Evolutionary conservation across 768 basidiomycete species (phyloP).

Genomic region (Vishniacozyma victoriae): DNA sequence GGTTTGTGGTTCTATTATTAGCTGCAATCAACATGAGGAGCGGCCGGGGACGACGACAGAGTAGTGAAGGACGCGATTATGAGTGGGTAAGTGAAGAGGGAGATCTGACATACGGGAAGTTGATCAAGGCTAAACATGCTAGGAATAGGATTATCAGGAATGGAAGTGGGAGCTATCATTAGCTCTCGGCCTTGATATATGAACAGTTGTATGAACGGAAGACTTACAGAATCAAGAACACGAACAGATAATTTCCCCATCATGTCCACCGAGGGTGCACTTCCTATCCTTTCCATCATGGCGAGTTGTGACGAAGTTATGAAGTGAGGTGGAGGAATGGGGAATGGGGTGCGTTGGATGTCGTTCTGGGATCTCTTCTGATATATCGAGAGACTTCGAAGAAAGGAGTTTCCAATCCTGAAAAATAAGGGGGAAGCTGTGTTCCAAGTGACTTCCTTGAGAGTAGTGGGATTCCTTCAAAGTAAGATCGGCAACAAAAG

Average conservation of each 20-base stretch:
- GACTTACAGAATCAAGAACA: conserved; percentile 24
- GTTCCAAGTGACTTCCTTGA: neutral
- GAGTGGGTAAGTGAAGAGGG: neutral
- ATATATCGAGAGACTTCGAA: neutral
- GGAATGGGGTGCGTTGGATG: no score
- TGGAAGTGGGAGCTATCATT: conserved; percentile 23
- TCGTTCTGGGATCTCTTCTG: no score
- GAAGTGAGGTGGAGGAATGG: neutral
- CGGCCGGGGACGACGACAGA: neutral
- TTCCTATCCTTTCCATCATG: conserved; percentile 2
- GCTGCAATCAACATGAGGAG: no score
- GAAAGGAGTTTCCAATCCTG: neutral
- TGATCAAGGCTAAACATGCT: conserved; percentile 17
- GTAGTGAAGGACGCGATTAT: neutral
- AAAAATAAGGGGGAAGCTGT: neutral
- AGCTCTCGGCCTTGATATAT: neutral
- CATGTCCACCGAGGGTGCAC: conserved; percentile 6
- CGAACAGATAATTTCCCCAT: conserved; percentile 9
- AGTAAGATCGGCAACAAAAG: no score
- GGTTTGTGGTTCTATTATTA: conserved; percentile 1
- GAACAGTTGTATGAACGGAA: neutral
- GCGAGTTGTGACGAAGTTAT: neutral
- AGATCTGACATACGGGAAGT: conserved; percentile 23
- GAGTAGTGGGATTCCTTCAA: no score
- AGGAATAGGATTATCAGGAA: conserved; percentile 25